Conservation (phyloP, 257 asterid species). For the Solanum piurae region DNA sequence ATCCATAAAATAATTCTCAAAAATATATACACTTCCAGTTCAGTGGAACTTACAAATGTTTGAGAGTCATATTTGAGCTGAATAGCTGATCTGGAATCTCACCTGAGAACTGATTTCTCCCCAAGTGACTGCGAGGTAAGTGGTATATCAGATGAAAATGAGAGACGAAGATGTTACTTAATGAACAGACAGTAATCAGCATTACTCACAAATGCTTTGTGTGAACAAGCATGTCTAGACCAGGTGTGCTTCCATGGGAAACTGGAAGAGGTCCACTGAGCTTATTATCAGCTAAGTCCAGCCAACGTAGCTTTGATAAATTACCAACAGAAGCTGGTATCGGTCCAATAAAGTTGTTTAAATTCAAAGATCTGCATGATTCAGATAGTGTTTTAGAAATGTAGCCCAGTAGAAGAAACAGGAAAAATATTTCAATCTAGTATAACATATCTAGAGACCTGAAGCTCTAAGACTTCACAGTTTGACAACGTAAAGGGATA, state of each 20-base stretch:
- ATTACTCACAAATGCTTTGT: slow-evolving; percentile 67
- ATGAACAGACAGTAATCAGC: background rate
- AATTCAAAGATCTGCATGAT: slow-evolving; percentile 58
- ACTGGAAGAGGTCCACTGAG: slow-evolving; percentile 70
- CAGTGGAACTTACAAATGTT: slow-evolving; percentile 60
- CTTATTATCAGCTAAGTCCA: slow-evolving; percentile 78
- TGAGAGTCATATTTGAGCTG: slow-evolving; percentile 44
- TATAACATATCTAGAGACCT: background rate
- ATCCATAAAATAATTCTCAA: background rate
- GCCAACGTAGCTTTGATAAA: slow-evolving; percentile 52
- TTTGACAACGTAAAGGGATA: background rate
- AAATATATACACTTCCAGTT: background rate
- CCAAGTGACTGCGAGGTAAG: slow-evolving; percentile 60
- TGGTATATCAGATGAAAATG: background rate
- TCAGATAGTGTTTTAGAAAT: background rate
- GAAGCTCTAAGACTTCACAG: background rate
- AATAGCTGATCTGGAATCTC: slow-evolving; percentile 65
- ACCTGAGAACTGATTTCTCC: slow-evolving; percentile 61
- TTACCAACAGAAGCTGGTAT: slow-evolving; percentile 74
- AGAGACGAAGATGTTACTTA: background rate
- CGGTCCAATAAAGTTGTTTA: slow-evolving; percentile 52
- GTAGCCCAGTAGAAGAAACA: background rate
- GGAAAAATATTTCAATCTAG: background rate
- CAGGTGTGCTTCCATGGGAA: slow-evolving; percentile 54
- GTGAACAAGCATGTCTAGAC: slow-evolving; percentile 72